Percentiles rank a stretch among this genome's conserved stretches.
Conservation (phyloP, 495 filamentous ascomycete species). For the Lophiostoma macrostomum region DNA sequence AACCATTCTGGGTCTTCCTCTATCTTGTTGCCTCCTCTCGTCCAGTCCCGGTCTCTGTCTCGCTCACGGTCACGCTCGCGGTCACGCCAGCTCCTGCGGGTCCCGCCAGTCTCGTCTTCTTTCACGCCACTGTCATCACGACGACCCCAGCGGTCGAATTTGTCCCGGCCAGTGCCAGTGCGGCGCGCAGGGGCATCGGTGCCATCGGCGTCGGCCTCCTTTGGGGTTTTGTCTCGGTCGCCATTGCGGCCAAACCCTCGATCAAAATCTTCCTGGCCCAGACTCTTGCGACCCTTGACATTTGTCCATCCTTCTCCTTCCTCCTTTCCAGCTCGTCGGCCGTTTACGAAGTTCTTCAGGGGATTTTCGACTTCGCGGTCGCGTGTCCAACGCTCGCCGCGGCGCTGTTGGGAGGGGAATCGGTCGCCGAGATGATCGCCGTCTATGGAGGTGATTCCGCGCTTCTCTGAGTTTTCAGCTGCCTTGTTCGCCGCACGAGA, state of each 20-base stretch:
- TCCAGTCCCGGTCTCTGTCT: constrained; percentile 38
- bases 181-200: constrained; percentile 21
- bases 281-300: constrained; percentile 52
- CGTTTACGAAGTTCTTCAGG: constrained; percentile 45
- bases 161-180: constrained; percentile 10
- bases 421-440: constrained; percentile 24
- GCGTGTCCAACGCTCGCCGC: constrained; percentile 32
- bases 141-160: constrained; percentile 39
- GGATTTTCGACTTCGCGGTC: constrained; percentile 22
- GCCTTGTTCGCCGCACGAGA: constrained; percentile 43
- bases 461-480: constrained; percentile 13
- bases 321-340: constrained; percentile 47
- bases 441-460: constrained; percentile 3
- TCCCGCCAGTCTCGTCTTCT: no score
- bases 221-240: constrained; percentile 57
- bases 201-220: constrained; percentile 31
- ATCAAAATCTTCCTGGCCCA: constrained; percentile 56
- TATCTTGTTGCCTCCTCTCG: constrained; percentile 28
- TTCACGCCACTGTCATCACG: constrained; percentile 38
- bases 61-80: constrained; percentile 61
- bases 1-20: constrained; percentile 62
- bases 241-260: constrained; percentile 55
- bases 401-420: constrained; percentile 16
- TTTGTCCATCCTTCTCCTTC: constrained; percentile 60
- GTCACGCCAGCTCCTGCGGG: constrained; percentile 36